Evolutionary conservation across 2,329 filamentous ascomycete genomes (phyloP), one percentile per base, ranked within the genome.

Genomic region (Podosphaera fusca): DNA sequence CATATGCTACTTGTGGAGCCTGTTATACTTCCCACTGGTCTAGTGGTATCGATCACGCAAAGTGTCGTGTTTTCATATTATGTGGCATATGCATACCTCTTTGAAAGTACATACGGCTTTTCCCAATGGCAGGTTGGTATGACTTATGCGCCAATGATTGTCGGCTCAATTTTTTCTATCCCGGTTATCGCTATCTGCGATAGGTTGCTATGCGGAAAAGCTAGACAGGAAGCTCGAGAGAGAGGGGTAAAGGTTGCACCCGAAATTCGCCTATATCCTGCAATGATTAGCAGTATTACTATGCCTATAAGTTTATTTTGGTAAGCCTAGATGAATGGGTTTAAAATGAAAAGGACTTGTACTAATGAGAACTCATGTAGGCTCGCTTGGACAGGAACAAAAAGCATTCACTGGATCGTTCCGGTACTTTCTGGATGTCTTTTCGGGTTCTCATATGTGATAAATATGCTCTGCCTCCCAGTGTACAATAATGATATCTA

Each of bases 401-500:
- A 42, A 40, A 46, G 54, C 10, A 42, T 59, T 36, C 59, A 58
- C 33, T 59, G 56, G 56, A 59, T 60, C 34, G 46, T 58, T 1
- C 59, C 59, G 0, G 45, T 55, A 35, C 47, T 59, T 8, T 60
- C 59, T 5, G 59, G 59, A 3, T 33, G 42, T 12, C 53, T 57
- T 2, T 61, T 59, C 38, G 59, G 58, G 2, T 53, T 61, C 7
- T 56, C 57, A 12, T 57, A 61, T 42, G 38, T 59, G 12, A 14
- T 61, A 14, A 59, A 58, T 42, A 56, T 59, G 55, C 30, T 59
- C 30, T 60, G 57, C 35, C 50, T 59, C 29, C 59, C 59, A 31
- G 49, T 60, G 3, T 59, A 60, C 49, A 60, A 56, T 36, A 59
- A 60, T 47, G 58, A 59, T 38, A 53, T 59, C 40, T 59, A 59